These are phyloP conservation scores for Acer negundo DNA, from an alignment of 345 rosid species.

Conservation along the genomic window DNA sequence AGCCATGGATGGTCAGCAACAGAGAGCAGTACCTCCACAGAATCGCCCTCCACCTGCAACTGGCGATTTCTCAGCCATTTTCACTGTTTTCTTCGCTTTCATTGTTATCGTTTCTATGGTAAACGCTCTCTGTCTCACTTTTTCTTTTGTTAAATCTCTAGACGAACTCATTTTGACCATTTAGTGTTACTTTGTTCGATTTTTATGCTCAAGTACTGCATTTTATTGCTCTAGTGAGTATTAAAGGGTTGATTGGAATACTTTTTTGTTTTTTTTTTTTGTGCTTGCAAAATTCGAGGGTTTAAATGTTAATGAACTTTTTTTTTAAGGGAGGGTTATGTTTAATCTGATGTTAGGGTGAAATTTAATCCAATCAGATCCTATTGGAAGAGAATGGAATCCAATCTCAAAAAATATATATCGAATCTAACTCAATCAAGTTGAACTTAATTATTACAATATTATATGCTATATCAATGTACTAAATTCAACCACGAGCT, in stretches of 20 bases:
- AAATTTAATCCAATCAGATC: neutral
- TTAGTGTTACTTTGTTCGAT: neutral
- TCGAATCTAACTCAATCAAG: neutral
- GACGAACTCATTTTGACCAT: neutral
- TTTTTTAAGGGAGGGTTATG: neutral
- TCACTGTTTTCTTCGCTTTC: conserved; percentile 40
- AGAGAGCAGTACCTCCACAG: conserved; percentile 31
- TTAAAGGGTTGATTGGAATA: neutral
- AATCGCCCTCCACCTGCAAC: conserved; percentile 31
- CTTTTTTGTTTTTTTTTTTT: neutral
- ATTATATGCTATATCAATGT: neutral
- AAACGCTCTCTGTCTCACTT: conserved; percentile 8
- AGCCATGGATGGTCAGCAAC: conserved; percentile 57
- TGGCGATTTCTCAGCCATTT: conserved; percentile 30
- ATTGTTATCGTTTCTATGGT: conserved; percentile 46
- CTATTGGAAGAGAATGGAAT: neutral
- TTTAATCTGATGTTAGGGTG: neutral
- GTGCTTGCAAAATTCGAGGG: too few species aligned
- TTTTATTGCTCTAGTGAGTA: neutral
- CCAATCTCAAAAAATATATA: neutral
- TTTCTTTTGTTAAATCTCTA: neutral
- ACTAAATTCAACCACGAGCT: neutral
- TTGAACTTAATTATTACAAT: neutral
- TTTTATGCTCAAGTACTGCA: neutral
- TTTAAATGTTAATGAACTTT: too few species aligned